phyloP scores from a whole-genome alignment of 1,139 yeast genomes.

The Sugiyamaella xylanicola region DNA sequence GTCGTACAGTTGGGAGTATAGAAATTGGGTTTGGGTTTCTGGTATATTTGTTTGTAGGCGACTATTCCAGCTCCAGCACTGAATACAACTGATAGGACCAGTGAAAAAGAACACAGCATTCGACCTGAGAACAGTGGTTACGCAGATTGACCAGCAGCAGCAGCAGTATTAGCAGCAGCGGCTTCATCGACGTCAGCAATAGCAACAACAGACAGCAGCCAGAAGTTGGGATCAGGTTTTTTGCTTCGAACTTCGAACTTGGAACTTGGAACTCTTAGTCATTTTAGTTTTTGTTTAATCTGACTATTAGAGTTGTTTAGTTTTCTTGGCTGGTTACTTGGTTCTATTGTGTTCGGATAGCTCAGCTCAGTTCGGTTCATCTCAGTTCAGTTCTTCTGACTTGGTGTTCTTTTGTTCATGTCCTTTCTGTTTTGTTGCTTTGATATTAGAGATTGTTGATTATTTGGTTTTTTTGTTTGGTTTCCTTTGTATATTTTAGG shows the following conservation, averaged over 20 bases:
- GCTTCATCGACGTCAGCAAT: neutral
- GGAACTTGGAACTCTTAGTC: no score
- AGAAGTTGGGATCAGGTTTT: no score
- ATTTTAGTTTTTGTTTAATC: neutral
- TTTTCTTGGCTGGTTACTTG: neutral
- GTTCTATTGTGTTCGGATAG: neutral
- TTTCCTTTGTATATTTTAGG: neutral
- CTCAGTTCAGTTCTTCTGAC: neutral
- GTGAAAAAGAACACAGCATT: neutral
- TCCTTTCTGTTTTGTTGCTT: no score
- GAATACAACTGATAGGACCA: neutral
- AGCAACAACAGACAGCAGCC: neutral
- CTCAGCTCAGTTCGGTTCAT: neutral
- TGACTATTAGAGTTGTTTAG: no score
- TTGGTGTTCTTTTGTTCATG: neutral
- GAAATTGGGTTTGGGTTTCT: conserved; percentile 19
- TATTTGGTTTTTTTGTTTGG: neutral
- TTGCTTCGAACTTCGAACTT: no score
- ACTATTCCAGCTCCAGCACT: no score
- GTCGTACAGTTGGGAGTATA: conserved; percentile 16
- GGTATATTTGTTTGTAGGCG: neutral
- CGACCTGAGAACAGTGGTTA: neutral
- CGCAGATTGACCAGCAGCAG: neutral
- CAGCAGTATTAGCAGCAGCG: neutral
- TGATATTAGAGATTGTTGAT: neutral